phyloP scores from a whole-genome alignment of 108 stramenopile genomes.

The Cyclostephanos invisitatus region DNA sequence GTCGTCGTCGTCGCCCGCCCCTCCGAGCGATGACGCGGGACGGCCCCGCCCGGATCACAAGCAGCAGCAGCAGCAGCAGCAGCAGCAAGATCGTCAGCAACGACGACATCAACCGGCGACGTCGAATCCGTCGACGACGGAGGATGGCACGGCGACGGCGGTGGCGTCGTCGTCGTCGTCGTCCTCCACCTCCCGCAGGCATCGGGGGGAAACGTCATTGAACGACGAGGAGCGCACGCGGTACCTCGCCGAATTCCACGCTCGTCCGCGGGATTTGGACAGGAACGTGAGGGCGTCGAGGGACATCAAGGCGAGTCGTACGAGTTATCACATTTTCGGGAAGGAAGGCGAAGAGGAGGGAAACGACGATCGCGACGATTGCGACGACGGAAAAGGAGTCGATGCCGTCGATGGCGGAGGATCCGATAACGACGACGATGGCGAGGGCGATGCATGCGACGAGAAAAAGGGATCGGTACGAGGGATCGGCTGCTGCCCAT shows the following conservation, averaged over 20 bases:
- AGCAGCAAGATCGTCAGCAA: no score
- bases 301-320: slow-evolving; percentile 38
- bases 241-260: slow-evolving; percentile 70
- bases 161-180: no score
- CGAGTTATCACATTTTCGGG: slow-evolving; percentile 39
- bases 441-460: neutral
- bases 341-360: slow-evolving; percentile 20
- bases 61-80: no score
- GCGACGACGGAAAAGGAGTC: slow-evolving; percentile 8
- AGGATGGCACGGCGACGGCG: no score
- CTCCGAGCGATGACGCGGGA: no score
- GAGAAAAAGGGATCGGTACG: neutral
- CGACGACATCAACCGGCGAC: no score
- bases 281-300: slow-evolving; percentile 51
- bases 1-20: no score
- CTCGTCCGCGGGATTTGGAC: slow-evolving; percentile 84
- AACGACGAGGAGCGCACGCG: no score
- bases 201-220: no score
- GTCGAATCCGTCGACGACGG: no score
- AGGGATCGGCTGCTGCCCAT: slow-evolving; percentile 25
- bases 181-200: no score
- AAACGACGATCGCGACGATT: slow-evolving; percentile 21
- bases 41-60: no score
- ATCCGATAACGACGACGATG: neutral
- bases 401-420: neutral